Evolutionary conservation across 2,329 filamentous ascomycete species (phyloP), one percentile per base, ranked within the genome.

Genomic region (Fusarium tricinctum): DNA sequence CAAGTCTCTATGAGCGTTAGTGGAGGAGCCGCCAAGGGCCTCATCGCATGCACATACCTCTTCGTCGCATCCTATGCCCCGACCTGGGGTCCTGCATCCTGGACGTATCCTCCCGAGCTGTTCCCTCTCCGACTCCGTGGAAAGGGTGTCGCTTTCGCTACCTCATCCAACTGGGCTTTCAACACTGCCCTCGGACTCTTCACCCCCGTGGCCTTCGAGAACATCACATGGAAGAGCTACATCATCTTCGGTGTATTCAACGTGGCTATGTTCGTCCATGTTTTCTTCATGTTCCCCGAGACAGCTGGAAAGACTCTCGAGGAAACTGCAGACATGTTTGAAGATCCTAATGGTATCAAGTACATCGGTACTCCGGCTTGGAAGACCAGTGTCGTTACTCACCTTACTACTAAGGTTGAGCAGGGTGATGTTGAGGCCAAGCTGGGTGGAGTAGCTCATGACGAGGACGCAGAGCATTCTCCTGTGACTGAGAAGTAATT

Each of bases 31-130:
- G 86, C 88, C 20, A 84, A 90, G 72, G 85, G 85, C 3, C 86
- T 91, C 55, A 91, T 92, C 56, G 88, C 89, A 3, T 89, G 85
- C 68, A 91, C 88, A 0, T 92, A 91, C 65, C 85, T 87, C 35
- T 88, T 90, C 55, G 87, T 90, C 19, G 87, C 86, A 0, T 80
- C 78, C 0, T 81, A 76, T 15, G 80, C 80, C 6, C 79, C 81
- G 0, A 83, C 82, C 4, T 83, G 81, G 81, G 82, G 82, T 3
- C 84, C 83, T 3, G 80, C 82, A 3, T 82, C 81, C 23, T 84
- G 80, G 80, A 83, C 81, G 10, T 91, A 91, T 62, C 86, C 87
- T 0, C 86, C 88, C 0, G 89, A 91, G 76, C 72, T 83, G 17
- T 82, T 80, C 69, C 83, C 83, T 12, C 76, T 84, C 6, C 78